Conservation (phyloP, 371 early-diverging fungal genomes). For the Circinella minor region DNA sequence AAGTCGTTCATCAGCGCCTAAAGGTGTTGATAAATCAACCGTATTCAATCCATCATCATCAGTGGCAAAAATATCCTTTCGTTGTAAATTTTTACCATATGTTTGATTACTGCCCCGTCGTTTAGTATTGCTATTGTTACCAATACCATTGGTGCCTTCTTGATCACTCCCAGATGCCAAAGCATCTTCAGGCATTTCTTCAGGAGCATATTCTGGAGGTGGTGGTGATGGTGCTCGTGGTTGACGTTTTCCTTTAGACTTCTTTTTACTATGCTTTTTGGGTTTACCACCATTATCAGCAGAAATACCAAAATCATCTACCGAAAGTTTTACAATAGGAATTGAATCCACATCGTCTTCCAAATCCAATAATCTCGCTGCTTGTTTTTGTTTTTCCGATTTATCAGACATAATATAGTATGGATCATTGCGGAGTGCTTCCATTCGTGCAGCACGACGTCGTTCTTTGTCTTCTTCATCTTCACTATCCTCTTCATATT, state of each 20-base stretch:
- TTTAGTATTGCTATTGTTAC: constrained; percentile 10
- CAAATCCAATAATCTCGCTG: constrained; percentile 29
- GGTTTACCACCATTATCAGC: constrained; percentile 13
- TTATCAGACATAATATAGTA: constrained; percentile 69
- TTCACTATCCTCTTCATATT: constrained; percentile 25
- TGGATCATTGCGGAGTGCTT: constrained; percentile 72
- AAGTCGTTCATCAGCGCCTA: constrained; percentile 65
- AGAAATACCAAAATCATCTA: constrained; percentile 55
- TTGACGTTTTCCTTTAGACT: constrained; percentile 24
- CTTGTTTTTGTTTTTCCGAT: constrained; percentile 13
- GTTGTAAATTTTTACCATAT: constrained; percentile 31
- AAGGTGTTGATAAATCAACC: constrained; percentile 67
- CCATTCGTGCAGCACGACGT: constrained; percentile 66
- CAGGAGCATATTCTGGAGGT: constrained; percentile 62
- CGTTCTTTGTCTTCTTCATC: constrained; percentile 29
- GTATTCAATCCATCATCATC: constrained; percentile 46
- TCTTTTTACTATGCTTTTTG: constrained; percentile 30
- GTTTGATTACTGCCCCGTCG: background rate
- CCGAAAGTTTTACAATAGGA: constrained; percentile 76
- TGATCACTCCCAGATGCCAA: constrained; percentile 55
- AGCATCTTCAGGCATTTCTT: constrained; percentile 74
- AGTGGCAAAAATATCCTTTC: constrained; percentile 48
- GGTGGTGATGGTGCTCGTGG: constrained; percentile 40
- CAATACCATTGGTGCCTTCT: constrained; percentile 23
- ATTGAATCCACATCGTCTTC: constrained; percentile 80